Conservation (phyloP, 768 basidiomycete species). For the Trametes cubensis region DNA sequence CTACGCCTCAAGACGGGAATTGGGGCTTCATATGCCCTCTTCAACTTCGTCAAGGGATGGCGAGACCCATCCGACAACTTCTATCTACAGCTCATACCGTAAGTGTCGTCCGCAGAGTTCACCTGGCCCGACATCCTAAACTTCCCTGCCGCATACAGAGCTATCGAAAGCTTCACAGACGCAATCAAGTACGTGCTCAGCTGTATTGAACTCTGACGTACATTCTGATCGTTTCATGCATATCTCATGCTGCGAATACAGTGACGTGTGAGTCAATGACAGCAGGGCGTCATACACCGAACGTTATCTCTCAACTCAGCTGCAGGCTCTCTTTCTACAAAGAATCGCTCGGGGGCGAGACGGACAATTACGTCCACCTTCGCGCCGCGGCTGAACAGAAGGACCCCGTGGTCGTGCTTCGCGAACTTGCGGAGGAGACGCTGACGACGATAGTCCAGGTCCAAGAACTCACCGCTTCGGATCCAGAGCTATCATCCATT, state of each 20-base stretch:
- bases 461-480: neutral
- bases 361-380: slow-evolving; percentile 21
- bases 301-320: neutral
- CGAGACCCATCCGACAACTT: slow-evolving; percentile 29
- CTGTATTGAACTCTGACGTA: too few species aligned
- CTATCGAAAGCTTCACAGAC: neutral
- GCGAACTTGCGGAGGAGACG: slow-evolving; percentile 16
- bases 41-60: slow-evolving; percentile 35
- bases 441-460: neutral
- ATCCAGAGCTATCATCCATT: neutral
- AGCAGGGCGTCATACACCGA: neutral
- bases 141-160: neutral
- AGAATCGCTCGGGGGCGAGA: slow-evolving; percentile 22
- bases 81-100: slow-evolving; percentile 44
- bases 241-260: neutral
- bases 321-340: slow-evolving; percentile 25
- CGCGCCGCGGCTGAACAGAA: slow-evolving; percentile 15
- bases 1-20: slow-evolving; percentile 37
- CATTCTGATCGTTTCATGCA: too few species aligned
- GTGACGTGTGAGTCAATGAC: slow-evolving; percentile 18
- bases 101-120: neutral
- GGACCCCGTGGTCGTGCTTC: neutral
- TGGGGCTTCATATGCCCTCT: slow-evolving; percentile 39
- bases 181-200: neutral
- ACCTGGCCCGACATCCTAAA: neutral